These are phyloP conservation scores for Neoboletus brunneissimus DNA, from an alignment of 768 basidiomycete species.

Conservation along the genomic window DNA sequence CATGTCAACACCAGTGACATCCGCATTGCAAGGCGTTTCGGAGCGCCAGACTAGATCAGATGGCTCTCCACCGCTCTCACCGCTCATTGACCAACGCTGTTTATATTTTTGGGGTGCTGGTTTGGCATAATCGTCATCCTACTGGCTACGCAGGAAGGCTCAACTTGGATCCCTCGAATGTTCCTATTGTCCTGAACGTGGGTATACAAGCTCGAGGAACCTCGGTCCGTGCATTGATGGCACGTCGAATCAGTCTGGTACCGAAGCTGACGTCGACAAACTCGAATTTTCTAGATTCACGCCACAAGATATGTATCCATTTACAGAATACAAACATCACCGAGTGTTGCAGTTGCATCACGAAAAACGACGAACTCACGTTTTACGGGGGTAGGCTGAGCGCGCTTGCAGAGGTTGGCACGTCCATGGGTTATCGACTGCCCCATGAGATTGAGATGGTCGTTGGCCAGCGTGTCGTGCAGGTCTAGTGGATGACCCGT, in stretches of 20 bases:
- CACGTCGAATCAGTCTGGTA: background rate
- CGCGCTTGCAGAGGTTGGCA: background rate
- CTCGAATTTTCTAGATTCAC: background rate
- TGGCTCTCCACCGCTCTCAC: background rate
- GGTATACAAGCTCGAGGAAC: background rate
- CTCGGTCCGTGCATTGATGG: background rate
- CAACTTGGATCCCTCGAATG: background rate
- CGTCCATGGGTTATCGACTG: background rate
- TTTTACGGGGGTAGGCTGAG: background rate
- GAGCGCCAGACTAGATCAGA: background rate
- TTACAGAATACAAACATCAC: background rate
- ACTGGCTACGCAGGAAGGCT: background rate
- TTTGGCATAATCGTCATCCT: background rate
- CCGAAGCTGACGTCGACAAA: background rate
- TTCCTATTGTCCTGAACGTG: background rate
- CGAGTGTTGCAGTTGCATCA: background rate
- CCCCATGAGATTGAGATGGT: background rate
- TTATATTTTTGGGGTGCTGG: background rate
- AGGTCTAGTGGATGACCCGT: no score
- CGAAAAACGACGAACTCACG: background rate
- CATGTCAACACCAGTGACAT: background rate
- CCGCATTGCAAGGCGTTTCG: background rate
- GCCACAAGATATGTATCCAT: background rate
- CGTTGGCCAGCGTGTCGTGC: background rate
- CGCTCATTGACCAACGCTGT: background rate